Conservation (phyloP, 192 early-diverging fungal genomes). For the Backusella westeae region DNA sequence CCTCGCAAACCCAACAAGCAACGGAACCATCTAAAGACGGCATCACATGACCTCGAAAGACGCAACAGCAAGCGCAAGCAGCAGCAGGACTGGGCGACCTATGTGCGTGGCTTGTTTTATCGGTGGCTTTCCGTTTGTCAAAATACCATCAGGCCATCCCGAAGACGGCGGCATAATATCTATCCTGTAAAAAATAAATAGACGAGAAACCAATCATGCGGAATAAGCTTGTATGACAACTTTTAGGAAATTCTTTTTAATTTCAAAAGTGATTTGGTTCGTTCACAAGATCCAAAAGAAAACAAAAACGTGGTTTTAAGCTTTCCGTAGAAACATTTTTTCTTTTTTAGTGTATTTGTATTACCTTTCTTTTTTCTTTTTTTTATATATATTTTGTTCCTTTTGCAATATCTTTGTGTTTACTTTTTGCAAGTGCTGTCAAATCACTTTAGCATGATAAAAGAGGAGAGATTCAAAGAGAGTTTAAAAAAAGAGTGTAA, state of each 20-base stretch:
- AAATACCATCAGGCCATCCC: background rate
- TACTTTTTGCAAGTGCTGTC: background rate
- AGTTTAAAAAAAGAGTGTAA: background rate
- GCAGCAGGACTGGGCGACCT: background rate
- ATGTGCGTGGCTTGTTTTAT: background rate
- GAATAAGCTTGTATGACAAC: background rate
- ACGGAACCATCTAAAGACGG: background rate
- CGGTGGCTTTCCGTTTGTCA: background rate
- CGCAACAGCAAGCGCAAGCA: background rate
- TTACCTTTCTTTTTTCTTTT: background rate
- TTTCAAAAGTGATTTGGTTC: slow-evolving; percentile 4
- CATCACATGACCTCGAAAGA: background rate
- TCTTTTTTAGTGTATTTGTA: background rate
- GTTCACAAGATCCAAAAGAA: background rate
- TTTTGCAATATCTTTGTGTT: too few relatives aligned
- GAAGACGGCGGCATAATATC: background rate
- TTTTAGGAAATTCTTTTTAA: background rate
- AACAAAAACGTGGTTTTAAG: background rate
- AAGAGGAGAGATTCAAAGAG: background rate
- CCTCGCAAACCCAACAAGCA: background rate
- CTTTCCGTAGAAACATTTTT: background rate
- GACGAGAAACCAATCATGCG: background rate
- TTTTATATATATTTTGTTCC: background rate
- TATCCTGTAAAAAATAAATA: background rate
- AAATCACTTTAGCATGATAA: background rate